Evolutionary conservation across 192 early-diverging fungal genomes (phyloP), one percentile per base, ranked within the genome.

Genomic region (Coemansia sp.): DNA sequence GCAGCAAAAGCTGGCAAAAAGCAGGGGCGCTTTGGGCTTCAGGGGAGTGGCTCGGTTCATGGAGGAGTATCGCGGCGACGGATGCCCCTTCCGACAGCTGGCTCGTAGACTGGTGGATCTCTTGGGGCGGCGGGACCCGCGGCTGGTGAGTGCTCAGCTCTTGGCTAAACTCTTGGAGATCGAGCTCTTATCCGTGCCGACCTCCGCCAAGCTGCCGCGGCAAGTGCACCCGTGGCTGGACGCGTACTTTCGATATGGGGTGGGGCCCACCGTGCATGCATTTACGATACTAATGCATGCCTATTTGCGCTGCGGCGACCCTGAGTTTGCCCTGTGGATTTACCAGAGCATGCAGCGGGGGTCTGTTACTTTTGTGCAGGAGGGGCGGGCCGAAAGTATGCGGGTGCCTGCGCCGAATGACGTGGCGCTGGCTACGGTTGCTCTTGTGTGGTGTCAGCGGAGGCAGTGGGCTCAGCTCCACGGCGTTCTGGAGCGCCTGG

Each of bases 91-190:
- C 21, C 23, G 56, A 20, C 9, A 8, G 16, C 23, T 58, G 4
- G 75, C 75, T 20, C 61, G 47, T 16, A 53, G 43, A 0, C 42
- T 76, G 0, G 64, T 76, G 11, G n/a, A 36, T 33, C 18, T 56
- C 3, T 23, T 76, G 20, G 60, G 23, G 57, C 43, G 41, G 20
- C 52, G 53, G 36, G 43, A 45, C 20, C 37, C n/a, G 23, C n/a
- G 20, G 38, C n/a, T 62, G 0, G 53, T 76, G 5, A 63, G 31
- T 12, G 38, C 62, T 3, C 50, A 42, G 2, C 62, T 72, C 34
- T 34, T 77, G 57, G 25, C 61, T 11, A 68, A 71, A n/a, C 61
- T 68, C 13, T 59, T 77, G 13, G 69, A 68, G 21, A 72, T 77
- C 18, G 69, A 68, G 11, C 10, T 70, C 0, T 35, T 18, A 2